Conservation (phyloP, 768 basidiomycete species). For the Pleurotus platypus region DNA sequence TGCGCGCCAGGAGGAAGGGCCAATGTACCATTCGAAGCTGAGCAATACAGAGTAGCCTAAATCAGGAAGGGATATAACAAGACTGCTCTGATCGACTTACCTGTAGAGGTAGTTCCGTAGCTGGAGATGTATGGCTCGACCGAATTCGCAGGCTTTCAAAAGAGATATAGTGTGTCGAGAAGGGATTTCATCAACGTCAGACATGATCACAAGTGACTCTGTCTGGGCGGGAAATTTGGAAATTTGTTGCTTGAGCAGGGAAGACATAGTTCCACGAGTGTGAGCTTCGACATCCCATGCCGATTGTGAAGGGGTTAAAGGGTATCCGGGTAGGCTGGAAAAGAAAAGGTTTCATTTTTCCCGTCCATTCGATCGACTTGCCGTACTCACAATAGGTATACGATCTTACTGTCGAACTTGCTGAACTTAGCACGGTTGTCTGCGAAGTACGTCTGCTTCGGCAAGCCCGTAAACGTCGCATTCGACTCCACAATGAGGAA, state of each 20-base stretch:
- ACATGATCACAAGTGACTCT: conserved; percentile 51
- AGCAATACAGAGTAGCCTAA: too few relatives aligned
- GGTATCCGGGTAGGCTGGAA: conserved; percentile 40
- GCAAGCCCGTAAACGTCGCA: conserved; percentile 57
- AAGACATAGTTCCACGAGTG: conserved; percentile 47
- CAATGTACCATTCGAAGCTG: conserved; percentile 58
- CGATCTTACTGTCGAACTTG: conserved; percentile 51
- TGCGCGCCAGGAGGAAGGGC: conserved; percentile 53
- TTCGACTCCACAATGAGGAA: conserved; percentile 64
- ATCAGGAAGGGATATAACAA: too few relatives aligned
- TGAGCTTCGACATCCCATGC: conserved; percentile 49
- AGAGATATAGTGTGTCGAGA: conserved; percentile 46
- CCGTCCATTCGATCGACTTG: background rate
- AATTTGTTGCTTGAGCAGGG: conserved; percentile 37
- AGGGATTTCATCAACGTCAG: conserved; percentile 63
- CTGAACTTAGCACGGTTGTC: conserved; percentile 42
- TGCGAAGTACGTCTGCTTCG: conserved; percentile 49
- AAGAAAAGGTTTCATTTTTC: background rate
- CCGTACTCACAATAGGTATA: conserved; percentile 41
- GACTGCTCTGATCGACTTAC: too few relatives aligned
- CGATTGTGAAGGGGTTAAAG: conserved; percentile 35
- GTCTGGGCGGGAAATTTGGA: conserved; percentile 23
- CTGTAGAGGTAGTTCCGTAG: conserved; percentile 60
- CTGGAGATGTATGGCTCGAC: conserved; percentile 52
- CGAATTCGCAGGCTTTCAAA: conserved; percentile 50